These are phyloP conservation scores for Neoscytalidium dimidiatum DNA, from an alignment of 2,329 filamentous ascomycete genomes.

Conservation along the genomic window DNA sequence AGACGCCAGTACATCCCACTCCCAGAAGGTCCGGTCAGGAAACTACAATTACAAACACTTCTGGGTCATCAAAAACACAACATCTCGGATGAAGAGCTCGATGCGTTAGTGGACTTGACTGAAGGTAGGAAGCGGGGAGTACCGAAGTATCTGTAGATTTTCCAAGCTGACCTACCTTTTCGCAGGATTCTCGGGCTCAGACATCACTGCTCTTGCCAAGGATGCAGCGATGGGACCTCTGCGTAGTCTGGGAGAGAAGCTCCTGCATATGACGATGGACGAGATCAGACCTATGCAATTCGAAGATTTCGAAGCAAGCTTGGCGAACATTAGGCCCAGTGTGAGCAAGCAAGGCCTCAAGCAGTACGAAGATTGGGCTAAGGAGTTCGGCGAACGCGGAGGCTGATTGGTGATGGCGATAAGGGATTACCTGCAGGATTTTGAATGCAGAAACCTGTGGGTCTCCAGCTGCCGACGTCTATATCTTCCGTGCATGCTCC, in stretches of 20 bases:
- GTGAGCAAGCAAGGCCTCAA: slow-evolving; percentile 83
- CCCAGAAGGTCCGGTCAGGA: slow-evolving; percentile 80
- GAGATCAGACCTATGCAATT: slow-evolving; percentile 86
- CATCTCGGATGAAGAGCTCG: slow-evolving; percentile 70
- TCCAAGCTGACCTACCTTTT: not conserved
- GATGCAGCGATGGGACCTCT: slow-evolving; percentile 97
- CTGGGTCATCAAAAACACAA: slow-evolving; percentile 86
- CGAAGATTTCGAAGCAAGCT: slow-evolving; percentile 79
- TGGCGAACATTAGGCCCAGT: slow-evolving; percentile 83
- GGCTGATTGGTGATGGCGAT: slow-evolving; percentile 54
- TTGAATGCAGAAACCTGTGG: no score
- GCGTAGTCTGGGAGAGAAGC: slow-evolving; percentile 82
- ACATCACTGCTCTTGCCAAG: slow-evolving; percentile 95
- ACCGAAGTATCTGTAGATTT: not conserved
- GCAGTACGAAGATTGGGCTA: slow-evolving; percentile 92
- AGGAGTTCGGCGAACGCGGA: slow-evolving; percentile 87
- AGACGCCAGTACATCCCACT: slow-evolving; percentile 93
- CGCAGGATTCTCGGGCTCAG: slow-evolving; percentile 92
- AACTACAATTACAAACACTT: slow-evolving; percentile 75
- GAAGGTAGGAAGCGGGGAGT: slow-evolving; percentile 63
- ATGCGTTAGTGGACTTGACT: slow-evolving; percentile 73
- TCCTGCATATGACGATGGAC: slow-evolving; percentile 90
- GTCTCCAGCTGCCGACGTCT: no score
- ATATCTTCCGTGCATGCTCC: no score
- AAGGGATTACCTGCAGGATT: not conserved